Percentiles rank a stretch among this genome's conserved stretches.
Conservation (phyloP, 148 eudicot species). For the Nepenthes mirabilis region DNA sequence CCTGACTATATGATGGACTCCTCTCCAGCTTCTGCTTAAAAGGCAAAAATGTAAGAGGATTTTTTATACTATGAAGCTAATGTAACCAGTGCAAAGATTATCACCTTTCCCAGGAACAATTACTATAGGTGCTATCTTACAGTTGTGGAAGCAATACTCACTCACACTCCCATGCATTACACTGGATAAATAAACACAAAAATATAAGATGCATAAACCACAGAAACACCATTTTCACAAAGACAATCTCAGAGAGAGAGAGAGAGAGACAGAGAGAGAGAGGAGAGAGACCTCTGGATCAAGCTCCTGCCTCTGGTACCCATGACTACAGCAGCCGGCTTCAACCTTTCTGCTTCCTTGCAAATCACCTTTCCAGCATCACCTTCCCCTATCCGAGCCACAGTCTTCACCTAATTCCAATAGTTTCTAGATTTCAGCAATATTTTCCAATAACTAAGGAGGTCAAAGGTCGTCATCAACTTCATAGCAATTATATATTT, state of each 20-base stretch:
- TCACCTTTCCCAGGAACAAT: conserved; percentile 82
- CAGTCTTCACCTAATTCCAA: conserved; percentile 43
- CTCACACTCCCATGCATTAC: conserved; percentile 90
- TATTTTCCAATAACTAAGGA: too few relatives aligned
- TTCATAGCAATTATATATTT: too few relatives aligned
- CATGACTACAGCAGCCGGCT: conserved; percentile 71
- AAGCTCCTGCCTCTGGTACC: conserved; percentile 88
- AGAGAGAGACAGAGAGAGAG: background rate
- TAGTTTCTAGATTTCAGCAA: background rate
- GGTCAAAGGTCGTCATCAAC: too few relatives aligned
- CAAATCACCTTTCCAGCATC: conserved; percentile 86
- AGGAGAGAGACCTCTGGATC: conserved; percentile 46
- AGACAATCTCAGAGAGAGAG: background rate
- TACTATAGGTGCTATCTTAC: conserved; percentile 67
- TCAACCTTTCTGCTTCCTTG: conserved; percentile 74
- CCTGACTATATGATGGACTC: conserved; percentile 16
- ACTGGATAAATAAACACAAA: conserved; percentile 23
- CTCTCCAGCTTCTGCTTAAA: conserved; percentile 69
- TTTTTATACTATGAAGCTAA: background rate
- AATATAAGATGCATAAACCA: background rate
- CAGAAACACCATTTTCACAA: background rate
- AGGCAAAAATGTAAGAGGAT: background rate
- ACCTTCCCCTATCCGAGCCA: conserved; percentile 78
- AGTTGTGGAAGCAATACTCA: conserved; percentile 82
- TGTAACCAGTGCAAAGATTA: background rate